phyloP scores from a whole-genome alignment of 108 stramenopile genomes.

The Nitzschia palea region DNA sequence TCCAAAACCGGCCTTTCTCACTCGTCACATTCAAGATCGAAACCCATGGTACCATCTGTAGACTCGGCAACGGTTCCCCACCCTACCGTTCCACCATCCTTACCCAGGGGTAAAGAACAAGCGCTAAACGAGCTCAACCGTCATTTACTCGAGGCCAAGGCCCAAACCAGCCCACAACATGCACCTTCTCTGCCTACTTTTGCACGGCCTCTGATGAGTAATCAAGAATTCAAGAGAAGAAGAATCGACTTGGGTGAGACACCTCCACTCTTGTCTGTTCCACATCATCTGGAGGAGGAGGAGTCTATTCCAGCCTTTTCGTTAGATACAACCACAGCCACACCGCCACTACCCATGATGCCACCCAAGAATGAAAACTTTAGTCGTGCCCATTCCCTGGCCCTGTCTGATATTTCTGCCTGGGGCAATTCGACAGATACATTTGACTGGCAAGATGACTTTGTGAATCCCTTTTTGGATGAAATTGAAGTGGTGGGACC shows the following conservation, averaged over 20 bases:
- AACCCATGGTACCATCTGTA: background rate
- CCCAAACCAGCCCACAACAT: background rate
- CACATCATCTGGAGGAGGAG: constrained; percentile 13
- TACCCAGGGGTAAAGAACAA: background rate
- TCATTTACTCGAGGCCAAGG: constrained; percentile 17
- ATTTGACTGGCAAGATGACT: constrained; percentile 22
- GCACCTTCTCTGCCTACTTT: background rate
- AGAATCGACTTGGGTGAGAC: constrained; percentile 24
- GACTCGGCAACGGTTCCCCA: background rate
- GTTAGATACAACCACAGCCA: background rate
- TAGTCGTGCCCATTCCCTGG: constrained; percentile 29
- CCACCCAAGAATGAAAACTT: constrained; percentile 10
- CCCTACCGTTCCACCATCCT: background rate
- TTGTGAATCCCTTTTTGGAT: constrained; percentile 59
- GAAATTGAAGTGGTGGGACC: constrained; percentile 22
- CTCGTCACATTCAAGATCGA: background rate
- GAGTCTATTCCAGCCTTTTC: background rate
- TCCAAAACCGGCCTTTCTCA: background rate
- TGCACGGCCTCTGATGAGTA: constrained; percentile 22
- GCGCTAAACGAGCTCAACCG: constrained; percentile 8
- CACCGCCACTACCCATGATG: too few species aligned
- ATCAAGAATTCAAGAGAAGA: constrained; percentile 16
- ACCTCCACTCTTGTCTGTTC: constrained; percentile 32
- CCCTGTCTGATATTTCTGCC: constrained; percentile 35
- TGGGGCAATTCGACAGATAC: background rate